These are phyloP conservation scores for Strigomonas oncopelti DNA, from an alignment of 208 protist species.

Conservation along the genomic window DNA sequence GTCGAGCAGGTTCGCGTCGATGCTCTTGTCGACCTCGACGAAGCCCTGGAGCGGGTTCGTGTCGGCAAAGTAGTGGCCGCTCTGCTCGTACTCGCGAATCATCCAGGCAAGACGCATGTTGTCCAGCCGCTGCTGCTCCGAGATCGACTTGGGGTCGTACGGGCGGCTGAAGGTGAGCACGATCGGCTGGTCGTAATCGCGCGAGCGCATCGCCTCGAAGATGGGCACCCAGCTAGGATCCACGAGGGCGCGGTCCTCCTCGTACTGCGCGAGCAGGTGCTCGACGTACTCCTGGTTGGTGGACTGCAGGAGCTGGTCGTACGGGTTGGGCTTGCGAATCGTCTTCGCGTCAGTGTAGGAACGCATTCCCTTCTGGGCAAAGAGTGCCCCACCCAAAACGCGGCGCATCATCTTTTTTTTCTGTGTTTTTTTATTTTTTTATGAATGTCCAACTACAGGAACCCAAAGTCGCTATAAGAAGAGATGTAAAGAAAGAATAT, in stretches of 20 bases:
- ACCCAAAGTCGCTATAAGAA: background rate
- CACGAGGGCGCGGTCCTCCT: conserved; percentile 63
- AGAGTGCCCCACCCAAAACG: conserved; percentile 22
- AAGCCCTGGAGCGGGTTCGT: conserved; percentile 65
- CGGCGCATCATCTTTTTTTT: conserved; percentile 73
- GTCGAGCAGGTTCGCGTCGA: conserved; percentile 41
- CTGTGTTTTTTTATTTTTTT: background rate
- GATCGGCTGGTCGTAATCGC: conserved; percentile 45
- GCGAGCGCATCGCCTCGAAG: conserved; percentile 63
- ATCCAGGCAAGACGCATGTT: conserved; percentile 90
- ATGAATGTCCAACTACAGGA: background rate
- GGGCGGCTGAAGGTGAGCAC: conserved; percentile 77
- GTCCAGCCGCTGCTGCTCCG: conserved; percentile 77
- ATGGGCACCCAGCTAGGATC: conserved; percentile 78
- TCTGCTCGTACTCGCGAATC: conserved; percentile 83
- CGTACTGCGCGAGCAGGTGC: conserved; percentile 70
- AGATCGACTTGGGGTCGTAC: conserved; percentile 46
- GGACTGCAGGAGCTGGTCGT: conserved; percentile 67
- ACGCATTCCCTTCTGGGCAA: conserved; percentile 17
- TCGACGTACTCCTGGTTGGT: conserved; percentile 82
- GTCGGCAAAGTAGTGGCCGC: conserved; percentile 78
- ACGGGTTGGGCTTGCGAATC: conserved; percentile 69
- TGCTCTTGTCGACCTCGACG: conserved; percentile 14
- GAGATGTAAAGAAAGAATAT: background rate
- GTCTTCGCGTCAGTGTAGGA: conserved; percentile 73